Base-by-base conservation (phyloP, 2,329 filamentous ascomycete species). In the Aspergillus intermedius region DNA sequence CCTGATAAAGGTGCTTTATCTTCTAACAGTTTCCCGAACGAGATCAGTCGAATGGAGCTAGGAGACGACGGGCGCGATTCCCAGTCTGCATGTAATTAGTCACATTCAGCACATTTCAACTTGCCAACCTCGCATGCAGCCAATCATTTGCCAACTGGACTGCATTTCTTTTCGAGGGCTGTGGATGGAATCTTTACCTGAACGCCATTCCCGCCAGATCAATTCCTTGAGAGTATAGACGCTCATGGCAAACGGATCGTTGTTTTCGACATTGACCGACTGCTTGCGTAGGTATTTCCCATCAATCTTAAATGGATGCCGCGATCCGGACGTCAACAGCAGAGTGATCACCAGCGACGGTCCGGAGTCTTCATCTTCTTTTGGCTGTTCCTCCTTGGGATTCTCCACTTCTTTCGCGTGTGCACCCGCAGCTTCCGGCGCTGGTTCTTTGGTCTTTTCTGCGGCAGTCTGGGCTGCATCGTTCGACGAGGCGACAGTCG, bases 141-240 rank as follows among this genome's bases (percentile, higher is more conserved):
- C 32, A 37, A 39, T 17, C 23, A n/a, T 10, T 21, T n/a, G 13
- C 39, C 32, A 10, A 41, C 50, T 43, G 44, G 48, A 42, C 51
- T 30, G 25, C 25, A 22, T 44, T 45, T 39, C 30, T 10, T 41
- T 42, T 22, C 41, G 19, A 40, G 17, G 15, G 15, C 34, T 30
- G 25, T 30, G 25, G 25, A 30, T 30, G 25, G 25, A 10, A 41
- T 44, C 42, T 61, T 54, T 72, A 80, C 78, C 88, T 60, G 84
- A 84, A 58, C 89, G 79, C 91, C 91, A 97, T 67, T 96, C 91
- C 60, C 88, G 80, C 74, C 93, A 80, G 65, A 97, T 95, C 63
- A 96, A 74, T 72, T 96, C 90, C 71, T 96, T 96, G 56, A 97
- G 74, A 3, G 88, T 95, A 66, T 96, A 95, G 45, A 95, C 86